Conservation (phyloP, 495 filamentous ascomycete genomes). For the Aspergillus steynii region DNA sequence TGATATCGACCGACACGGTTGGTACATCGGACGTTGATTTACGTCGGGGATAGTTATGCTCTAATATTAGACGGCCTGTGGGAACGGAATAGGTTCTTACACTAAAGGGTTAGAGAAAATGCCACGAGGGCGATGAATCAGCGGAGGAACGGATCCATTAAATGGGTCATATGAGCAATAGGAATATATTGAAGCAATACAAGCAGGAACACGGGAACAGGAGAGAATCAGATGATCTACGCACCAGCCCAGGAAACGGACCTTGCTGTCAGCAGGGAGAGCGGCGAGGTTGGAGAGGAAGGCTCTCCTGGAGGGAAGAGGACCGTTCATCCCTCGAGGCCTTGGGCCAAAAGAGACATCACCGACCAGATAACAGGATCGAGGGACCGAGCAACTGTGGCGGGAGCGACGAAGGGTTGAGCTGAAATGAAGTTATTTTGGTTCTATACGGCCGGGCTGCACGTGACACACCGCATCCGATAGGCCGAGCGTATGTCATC, state of each 20-base stretch:
- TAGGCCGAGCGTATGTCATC: conserved; percentile 45
- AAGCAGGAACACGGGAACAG: background rate
- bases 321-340: conserved; percentile 31
- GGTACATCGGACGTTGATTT: conserved; percentile 24
- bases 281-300: conserved; percentile 64
- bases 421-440: background rate
- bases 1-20: conserved; percentile 65
- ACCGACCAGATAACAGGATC: background rate
- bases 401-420: background rate
- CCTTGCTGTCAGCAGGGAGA: conserved; percentile 63
- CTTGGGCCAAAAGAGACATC: background rate
- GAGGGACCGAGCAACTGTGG: background rate
- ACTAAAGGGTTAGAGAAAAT: conserved; percentile 38
- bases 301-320: conserved; percentile 64
- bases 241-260: conserved; percentile 92
- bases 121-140: background rate
- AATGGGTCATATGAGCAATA: background rate
- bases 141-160: too few relatives aligned
- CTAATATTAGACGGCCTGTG: conserved; percentile 61
- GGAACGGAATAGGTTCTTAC: conserved; percentile 65
- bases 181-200: background rate
- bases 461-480: conserved; percentile 40
- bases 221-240: conserved; percentile 18
- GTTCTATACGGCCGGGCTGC: conserved; percentile 7
- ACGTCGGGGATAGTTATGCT: conserved; percentile 62